Evolutionary conservation across 345 rosid species (phyloP).

Genomic region (Moricandia arvensis): DNA sequence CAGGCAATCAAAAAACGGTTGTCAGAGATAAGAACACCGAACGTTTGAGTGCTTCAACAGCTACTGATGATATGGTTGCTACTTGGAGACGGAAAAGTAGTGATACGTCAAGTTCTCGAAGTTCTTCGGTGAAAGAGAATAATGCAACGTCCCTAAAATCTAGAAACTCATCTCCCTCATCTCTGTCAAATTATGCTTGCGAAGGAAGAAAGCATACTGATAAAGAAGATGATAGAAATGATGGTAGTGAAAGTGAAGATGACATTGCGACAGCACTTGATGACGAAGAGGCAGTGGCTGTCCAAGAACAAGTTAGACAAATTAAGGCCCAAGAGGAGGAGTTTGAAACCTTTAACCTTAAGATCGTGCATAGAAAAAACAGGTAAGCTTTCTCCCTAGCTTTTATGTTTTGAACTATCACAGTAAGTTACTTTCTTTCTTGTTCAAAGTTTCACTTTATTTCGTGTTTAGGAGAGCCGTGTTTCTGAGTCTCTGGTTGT

Average conservation of each 20-base stretch:
- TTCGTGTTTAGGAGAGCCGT: slow-evolving; percentile 2
- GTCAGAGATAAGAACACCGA: slow-evolving; percentile 48
- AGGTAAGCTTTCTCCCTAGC: slow-evolving; percentile 50
- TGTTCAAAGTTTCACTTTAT: background rate
- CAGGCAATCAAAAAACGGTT: slow-evolving; percentile 51
- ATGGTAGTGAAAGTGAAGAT: slow-evolving; percentile 54
- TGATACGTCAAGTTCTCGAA: slow-evolving; percentile 66
- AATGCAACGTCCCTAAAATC: slow-evolving; percentile 59
- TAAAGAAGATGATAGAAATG: slow-evolving; percentile 54
- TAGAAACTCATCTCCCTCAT: slow-evolving; percentile 64
- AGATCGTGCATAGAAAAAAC: slow-evolving; percentile 97
- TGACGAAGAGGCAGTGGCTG: slow-evolving; percentile 95
- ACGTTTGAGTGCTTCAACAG: slow-evolving; percentile 53
- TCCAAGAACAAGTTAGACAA: slow-evolving; percentile 96
- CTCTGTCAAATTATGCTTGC: slow-evolving; percentile 63
- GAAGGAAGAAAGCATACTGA: slow-evolving; percentile 52
- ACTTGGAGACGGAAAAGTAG: slow-evolving; percentile 80
- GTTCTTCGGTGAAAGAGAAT: slow-evolving; percentile 73
- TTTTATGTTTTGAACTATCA: background rate
- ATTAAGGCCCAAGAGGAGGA: slow-evolving; percentile 97
- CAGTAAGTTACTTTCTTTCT: background rate
- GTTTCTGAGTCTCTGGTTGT: background rate
- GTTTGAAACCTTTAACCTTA: slow-evolving; percentile 95
- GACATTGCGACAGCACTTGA: slow-evolving; percentile 70
- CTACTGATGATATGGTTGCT: slow-evolving; percentile 68